Conservation (phyloP, 2,329 filamentous ascomycete genomes). For the Colletotrichum gigasporum region DNA sequence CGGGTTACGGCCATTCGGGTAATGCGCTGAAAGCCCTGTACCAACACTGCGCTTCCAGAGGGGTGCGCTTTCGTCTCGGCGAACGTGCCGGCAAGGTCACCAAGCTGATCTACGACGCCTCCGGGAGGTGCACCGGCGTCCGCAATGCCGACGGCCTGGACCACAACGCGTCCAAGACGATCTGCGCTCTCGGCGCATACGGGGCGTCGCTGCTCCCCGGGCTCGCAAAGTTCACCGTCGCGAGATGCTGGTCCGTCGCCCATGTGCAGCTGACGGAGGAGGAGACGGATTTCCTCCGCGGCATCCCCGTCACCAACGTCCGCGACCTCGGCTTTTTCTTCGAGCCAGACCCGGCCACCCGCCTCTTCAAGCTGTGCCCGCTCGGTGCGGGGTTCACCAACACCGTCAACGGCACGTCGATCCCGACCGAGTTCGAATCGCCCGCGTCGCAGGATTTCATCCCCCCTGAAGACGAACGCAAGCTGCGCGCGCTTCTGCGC, state of each 20-base stretch:
- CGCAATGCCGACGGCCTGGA: not conserved
- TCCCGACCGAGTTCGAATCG: constrained; percentile 43
- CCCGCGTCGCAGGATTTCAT: constrained; percentile 48
- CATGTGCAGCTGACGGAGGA: constrained; percentile 65
- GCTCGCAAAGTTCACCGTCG: constrained; percentile 59
- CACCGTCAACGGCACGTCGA: constrained; percentile 29
- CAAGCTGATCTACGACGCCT: not conserved
- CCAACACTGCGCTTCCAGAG: constrained; percentile 45
- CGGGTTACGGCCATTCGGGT: constrained; percentile 65
- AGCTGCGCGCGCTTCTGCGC: constrained; percentile 58
- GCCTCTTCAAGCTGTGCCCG: constrained; percentile 67
- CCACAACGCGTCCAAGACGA: constrained; percentile 37
- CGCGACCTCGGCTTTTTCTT: constrained; percentile 73
- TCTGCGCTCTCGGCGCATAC: constrained; percentile 62
- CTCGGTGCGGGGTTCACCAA: constrained; percentile 66
- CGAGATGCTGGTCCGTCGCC: constrained; percentile 67
- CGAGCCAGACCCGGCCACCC: constrained; percentile 67
- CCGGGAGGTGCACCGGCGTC: not conserved
- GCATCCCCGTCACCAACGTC: constrained; percentile 68
- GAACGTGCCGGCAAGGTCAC: constrained; percentile 11
- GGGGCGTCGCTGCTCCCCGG: constrained; percentile 56
- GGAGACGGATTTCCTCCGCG: constrained; percentile 61
- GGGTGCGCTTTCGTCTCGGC: constrained; percentile 49
- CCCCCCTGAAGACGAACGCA: constrained; percentile 60
- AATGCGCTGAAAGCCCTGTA: constrained; percentile 60